phyloP scores from a whole-genome alignment of 352 stramenopile genomes.

The Phytophthora sp. region DNA sequence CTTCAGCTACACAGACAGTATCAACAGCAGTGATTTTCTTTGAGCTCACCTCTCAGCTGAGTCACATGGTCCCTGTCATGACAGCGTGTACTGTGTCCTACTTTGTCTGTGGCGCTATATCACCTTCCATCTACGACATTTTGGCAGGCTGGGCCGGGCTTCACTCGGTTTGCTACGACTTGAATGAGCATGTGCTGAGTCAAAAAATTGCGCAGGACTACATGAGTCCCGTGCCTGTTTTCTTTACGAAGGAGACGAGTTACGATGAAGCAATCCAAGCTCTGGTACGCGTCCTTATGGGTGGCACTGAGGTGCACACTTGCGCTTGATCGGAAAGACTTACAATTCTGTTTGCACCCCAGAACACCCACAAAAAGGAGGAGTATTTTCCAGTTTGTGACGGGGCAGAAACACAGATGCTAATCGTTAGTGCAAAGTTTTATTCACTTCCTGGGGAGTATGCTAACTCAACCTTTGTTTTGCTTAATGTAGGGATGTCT shows the following conservation, averaged over 20 bases:
- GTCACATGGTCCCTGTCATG: constrained; percentile 88
- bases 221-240: constrained; percentile 60
- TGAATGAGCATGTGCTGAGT: constrained; percentile 79
- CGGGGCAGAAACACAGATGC: constrained; percentile 44
- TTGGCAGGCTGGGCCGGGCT: constrained; percentile 78
- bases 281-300: constrained; percentile 40
- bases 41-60: constrained; percentile 83
- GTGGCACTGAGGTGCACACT: too few species aligned
- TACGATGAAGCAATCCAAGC: constrained; percentile 76
- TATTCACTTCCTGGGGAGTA: neutral
- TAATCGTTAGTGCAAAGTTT: constrained; percentile 47
- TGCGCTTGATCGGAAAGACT: neutral
- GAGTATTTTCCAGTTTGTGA: constrained; percentile 86
- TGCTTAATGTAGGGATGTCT: constrained; percentile 61
- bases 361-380: constrained; percentile 78
- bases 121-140: constrained; percentile 88
- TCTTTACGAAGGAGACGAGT: constrained; percentile 79
- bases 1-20: constrained; percentile 91
- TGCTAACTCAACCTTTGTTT: neutral
- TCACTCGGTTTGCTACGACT: constrained; percentile 84
- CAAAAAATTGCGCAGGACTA: constrained; percentile 76
- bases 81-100: constrained; percentile 85
- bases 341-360: neutral
- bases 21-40: constrained; percentile 91
- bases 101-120: constrained; percentile 79